These are phyloP conservation scores for Capsicum chinense DNA, from an alignment of 257 asterid species.

Conservation along the genomic window DNA sequence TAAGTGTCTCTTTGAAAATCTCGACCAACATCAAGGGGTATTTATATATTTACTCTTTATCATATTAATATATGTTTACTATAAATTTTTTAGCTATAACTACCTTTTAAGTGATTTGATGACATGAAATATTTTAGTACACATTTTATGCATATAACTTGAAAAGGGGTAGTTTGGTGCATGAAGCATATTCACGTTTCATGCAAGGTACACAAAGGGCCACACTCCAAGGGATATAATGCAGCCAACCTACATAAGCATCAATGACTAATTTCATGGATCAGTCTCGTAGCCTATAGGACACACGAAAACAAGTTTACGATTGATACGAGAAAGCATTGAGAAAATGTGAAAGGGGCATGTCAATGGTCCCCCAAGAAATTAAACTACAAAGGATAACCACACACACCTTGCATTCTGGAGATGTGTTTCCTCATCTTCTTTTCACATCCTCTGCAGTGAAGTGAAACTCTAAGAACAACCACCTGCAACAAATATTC, in stretches of 20 bases:
- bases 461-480: slow-evolving; percentile 34
- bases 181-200: not conserved
- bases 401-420: slow-evolving; percentile 37
- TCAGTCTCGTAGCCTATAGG: not conserved
- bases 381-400: not conserved
- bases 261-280: not conserved
- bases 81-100: no score
- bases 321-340: not conserved
- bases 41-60: not conserved
- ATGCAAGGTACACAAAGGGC: no score
- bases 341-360: not conserved
- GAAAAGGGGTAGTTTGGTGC: not conserved
- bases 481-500: slow-evolving; percentile 34
- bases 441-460: slow-evolving; percentile 37
- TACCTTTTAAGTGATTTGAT: no score
- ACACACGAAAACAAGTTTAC: not conserved
- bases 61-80: not conserved
- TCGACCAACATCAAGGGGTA: no score
- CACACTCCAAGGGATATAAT: not conserved
- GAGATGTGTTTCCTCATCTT: slow-evolving; percentile 37
- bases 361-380: slow-evolving; percentile 5
- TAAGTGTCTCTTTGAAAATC: no score
- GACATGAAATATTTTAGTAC: not conserved
- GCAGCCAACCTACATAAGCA: not conserved
- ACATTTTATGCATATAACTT: not conserved